Evolutionary conservation across 257 asterid genomes (phyloP).

Genomic region (Fraxinus quadrangulata): DNA sequence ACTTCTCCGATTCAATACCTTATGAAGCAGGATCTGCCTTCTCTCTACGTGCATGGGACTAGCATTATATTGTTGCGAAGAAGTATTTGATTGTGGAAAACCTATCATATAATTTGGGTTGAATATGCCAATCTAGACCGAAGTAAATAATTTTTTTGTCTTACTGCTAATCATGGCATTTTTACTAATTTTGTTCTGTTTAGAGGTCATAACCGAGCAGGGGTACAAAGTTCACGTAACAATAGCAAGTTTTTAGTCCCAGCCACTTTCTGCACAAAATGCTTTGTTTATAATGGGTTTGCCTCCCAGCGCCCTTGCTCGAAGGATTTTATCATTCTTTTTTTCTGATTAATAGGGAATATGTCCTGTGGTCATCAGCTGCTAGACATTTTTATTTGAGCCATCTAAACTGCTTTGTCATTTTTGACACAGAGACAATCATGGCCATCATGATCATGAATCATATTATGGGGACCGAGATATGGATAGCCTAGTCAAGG

Average conservation of each 20-base stretch:
- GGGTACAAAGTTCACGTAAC: not conserved
- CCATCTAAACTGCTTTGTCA: slow-evolving; percentile 17
- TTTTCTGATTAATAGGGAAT: not conserved
- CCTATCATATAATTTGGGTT: not conserved
- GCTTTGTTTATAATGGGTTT: not conserved
- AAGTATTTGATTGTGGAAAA: not conserved
- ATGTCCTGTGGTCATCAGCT: not conserved
- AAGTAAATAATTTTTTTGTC: not conserved
- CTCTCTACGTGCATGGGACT: not conserved
- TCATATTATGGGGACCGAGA: slow-evolving; percentile 97
- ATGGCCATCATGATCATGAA: slow-evolving; percentile 94
- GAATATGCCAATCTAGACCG: not conserved
- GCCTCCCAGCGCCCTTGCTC: not conserved
- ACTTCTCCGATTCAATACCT: not conserved
- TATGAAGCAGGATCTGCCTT: not conserved
- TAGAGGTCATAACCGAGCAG: not conserved
- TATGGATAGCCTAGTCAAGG: slow-evolving; percentile 81
- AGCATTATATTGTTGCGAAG: not conserved
- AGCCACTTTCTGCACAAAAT: not conserved
- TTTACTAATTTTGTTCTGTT: not conserved
- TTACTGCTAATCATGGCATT: not conserved
- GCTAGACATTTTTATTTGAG: slow-evolving; percentile 19
- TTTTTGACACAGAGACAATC: slow-evolving; percentile 68
- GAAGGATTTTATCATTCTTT: not conserved
- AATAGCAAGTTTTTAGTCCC: not conserved